phyloP scores from a whole-genome alignment of 306 rosid species.

The Pyrus pyrifolia region DNA sequence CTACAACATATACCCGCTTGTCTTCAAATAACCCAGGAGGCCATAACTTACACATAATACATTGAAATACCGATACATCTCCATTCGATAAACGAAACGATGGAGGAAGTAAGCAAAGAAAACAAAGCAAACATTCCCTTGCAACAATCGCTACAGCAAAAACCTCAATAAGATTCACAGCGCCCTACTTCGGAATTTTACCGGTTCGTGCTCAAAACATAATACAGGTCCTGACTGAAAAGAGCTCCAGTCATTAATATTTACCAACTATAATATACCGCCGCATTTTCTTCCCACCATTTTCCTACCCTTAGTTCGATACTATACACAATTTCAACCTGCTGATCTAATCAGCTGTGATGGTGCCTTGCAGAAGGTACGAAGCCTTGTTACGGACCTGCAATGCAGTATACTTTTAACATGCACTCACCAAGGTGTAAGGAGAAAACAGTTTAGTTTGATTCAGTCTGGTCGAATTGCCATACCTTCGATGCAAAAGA shows the following conservation, averaged over 20 bases:
- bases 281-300: not conserved
- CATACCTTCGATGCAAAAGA: slow-evolving; percentile 72
- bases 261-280: not conserved
- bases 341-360: not conserved
- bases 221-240: not conserved
- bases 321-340: not conserved
- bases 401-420: not conserved
- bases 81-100: not conserved
- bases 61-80: not conserved
- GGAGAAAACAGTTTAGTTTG: slow-evolving; percentile 14
- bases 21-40: not conserved
- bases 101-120: not conserved
- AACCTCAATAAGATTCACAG: not conserved
- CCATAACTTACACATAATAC: not conserved
- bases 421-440: not conserved
- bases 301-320: not conserved
- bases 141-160: not conserved
- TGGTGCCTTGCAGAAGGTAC: slow-evolving; percentile 61
- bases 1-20: not conserved
- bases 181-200: not conserved
- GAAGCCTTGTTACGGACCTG: slow-evolving; percentile 90
- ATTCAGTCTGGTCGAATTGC: not conserved
- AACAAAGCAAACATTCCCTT: not conserved
- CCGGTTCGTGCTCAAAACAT: not conserved
- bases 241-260: not conserved